phyloP scores from a whole-genome alignment of 257 asterid genomes.

The Capsicum pubescens region DNA sequence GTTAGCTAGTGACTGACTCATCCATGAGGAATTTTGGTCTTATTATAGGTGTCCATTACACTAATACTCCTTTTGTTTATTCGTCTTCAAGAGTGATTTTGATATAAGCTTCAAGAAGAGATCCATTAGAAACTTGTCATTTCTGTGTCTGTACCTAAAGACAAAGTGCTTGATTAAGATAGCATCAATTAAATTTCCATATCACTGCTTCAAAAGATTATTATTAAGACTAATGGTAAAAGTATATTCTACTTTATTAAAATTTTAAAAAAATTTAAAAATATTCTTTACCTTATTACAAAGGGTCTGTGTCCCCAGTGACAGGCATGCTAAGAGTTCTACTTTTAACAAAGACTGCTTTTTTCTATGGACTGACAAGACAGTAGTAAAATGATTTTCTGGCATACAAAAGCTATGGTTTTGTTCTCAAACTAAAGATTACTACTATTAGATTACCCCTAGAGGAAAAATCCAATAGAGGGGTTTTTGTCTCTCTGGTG shows the following conservation, averaged over 20 bases:
- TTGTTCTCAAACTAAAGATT: slow-evolving; percentile 33
- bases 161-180: slow-evolving; percentile 25
- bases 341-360: slow-evolving; percentile 54
- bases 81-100: slow-evolving; percentile 34
- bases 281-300: slow-evolving; percentile 57
- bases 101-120: neutral
- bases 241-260: slow-evolving; percentile 16
- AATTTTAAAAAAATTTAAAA: slow-evolving; percentile 22
- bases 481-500: slow-evolving; percentile 1
- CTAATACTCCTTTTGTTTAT: slow-evolving; percentile 5
- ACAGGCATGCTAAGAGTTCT: slow-evolving; percentile 72
- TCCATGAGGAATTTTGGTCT: slow-evolving; percentile 49
- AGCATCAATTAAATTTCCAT: slow-evolving; percentile 1
- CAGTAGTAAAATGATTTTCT: slow-evolving; percentile 45
- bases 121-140: neutral
- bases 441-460: slow-evolving; percentile 34
- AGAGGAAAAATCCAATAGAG: slow-evolving; percentile 28
- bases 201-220: neutral
- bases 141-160: slow-evolving; percentile 15
- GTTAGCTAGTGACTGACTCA: slow-evolving; percentile 43
- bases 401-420: slow-evolving; percentile 45
- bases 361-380: slow-evolving; percentile 49
- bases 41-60: slow-evolving; percentile 43
- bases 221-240: neutral
- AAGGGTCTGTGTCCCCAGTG: slow-evolving; percentile 66